A percentile compares a stretch with the other conserved stretches of the same genome.
phyloP scores from a whole-genome alignment of 805 yeast species.

The Spathaspora hagerdaliae region DNA sequence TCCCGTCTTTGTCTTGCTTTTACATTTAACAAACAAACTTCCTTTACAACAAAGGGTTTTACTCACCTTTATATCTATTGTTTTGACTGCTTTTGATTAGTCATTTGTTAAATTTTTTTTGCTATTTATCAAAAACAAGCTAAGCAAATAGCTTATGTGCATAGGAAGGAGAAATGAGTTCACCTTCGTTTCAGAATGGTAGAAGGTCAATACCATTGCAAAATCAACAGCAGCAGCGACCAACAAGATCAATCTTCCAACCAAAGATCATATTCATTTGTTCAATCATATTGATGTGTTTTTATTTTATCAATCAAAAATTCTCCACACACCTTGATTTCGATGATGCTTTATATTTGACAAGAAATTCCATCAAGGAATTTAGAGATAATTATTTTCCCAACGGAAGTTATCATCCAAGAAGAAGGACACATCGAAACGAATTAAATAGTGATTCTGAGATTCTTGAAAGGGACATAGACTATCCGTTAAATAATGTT shows the following conservation, averaged over 20 bases:
- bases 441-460: background rate
- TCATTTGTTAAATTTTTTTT: no score
- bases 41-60: no score
- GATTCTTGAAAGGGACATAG: conserved; percentile 14
- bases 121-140: no score
- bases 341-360: conserved; percentile 22
- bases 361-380: conserved; percentile 22
- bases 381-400: conserved; percentile 13
- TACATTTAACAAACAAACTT: no score
- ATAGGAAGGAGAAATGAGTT: no score
- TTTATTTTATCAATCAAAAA: conserved; percentile 4
- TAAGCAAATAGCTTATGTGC: no score
- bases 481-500: conserved; percentile 30
- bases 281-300: conserved; percentile 7
- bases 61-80: no score
- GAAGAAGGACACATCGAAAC: background rate
- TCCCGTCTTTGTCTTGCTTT: no score
- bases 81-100: no score
- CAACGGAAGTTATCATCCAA: background rate
- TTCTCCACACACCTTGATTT: conserved; percentile 10
- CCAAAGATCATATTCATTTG: conserved; percentile 8
- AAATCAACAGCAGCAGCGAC: background rate
- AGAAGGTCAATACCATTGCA: background rate
- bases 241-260: conserved; percentile 8
- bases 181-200: no score